Conservation (phyloP, 257 asterid genomes). For the Solanum lycopersicoides region DNA sequence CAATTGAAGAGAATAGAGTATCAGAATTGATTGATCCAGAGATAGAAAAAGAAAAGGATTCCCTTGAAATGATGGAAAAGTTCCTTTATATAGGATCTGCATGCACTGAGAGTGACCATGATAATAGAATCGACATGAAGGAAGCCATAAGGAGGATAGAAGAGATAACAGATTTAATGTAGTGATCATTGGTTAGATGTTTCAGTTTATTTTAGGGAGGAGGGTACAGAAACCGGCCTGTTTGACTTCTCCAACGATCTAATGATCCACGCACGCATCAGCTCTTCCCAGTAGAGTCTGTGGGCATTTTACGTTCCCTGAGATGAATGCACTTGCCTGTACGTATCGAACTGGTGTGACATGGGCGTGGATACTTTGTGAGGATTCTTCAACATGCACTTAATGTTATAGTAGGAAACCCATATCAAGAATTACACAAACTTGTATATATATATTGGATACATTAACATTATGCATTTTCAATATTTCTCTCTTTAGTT, state of each 20-base stretch:
- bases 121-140: conserved; percentile 43
- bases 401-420: not conserved
- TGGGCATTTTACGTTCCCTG: not conserved
- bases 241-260: not conserved
- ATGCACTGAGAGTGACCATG: conserved; percentile 48
- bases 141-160: conserved; percentile 66
- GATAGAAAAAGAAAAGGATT: conserved; percentile 16
- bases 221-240: not conserved
- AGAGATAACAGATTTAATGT: conserved; percentile 34
- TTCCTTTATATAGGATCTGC: conserved; percentile 46
- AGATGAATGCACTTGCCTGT: not conserved
- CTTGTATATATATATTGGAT: not conserved
- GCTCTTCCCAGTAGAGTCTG: not conserved
- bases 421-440: not conserved
- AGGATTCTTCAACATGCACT: not conserved
- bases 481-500: not conserved
- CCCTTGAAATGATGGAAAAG: conserved; percentile 41
- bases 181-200: not conserved
- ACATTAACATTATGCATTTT: not conserved
- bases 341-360: not conserved
- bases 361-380: not conserved
- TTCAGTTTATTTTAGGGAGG: not conserved
- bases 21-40: conserved; percentile 68
- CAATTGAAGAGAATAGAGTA: conserved; percentile 29
- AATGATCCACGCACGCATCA: not conserved